Evolutionary conservation across 305 asterid genomes (phyloP), one percentile per base, ranked within the genome.

Genomic region (Stenogyne calaminthoides): DNA sequence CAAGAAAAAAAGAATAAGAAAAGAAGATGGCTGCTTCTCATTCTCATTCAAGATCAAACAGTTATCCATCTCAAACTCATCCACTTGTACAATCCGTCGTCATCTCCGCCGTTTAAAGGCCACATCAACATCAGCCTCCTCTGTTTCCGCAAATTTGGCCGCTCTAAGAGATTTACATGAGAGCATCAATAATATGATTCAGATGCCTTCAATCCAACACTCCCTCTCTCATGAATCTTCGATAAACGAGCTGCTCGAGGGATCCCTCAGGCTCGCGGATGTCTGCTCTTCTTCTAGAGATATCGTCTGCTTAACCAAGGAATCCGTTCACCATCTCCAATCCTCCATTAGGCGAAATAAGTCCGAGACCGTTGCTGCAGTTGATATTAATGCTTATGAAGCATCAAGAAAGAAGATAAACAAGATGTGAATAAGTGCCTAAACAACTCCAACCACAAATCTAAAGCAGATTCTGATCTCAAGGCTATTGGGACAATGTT

Each of bases 1-100:
- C 19, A 29, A 58, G 49, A 8, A 44, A 36, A 2, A 44, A 59
- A 40, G 12, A 40, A 40, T n/a, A 12, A n/a, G n/a, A n/a, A n/a
- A n/a, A 29, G 14, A 73, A 78, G 29, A 79, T 76, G 86, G 76
- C 81, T 10, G 65, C 9, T 37, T 73, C 65, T 37, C 86, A n/a
- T n/a, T n/a, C n/a, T n/a, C n/a, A 82, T 16, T 55, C 75, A 6
- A 56, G 86, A 82, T 82, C 82, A 27, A 76, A 83, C 70, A n/a
- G n/a, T n/a, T n/a, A n/a, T n/a, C n/a, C n/a, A n/a, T n/a, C n/a
- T n/a, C n/a, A n/a, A n/a, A n/a, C 77, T 64, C 84, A 75, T 63
- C 81, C 84, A n/a, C 7, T 49, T 25, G 36, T 73, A 4, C n/a
- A n/a, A n/a, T n/a, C n/a, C 62, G 3, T 56, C 62, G 4, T 20